Base-by-base conservation (phyloP, 1,139 yeast species). In the Magnusiomyces ingens region DNA sequence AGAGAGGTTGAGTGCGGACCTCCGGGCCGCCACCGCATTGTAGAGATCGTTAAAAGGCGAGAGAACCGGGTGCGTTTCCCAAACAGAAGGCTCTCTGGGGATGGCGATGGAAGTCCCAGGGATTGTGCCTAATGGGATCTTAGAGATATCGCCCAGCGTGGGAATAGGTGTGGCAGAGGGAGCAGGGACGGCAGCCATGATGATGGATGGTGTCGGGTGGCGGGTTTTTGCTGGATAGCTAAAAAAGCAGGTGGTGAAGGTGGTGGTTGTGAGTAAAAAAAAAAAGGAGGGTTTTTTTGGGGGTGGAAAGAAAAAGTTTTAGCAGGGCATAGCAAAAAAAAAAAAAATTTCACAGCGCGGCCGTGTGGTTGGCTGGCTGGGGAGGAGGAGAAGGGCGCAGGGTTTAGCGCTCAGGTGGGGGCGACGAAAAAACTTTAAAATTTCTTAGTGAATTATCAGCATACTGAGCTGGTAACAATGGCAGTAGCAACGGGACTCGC, bases 61-160 rank as follows among this genome's bases (percentile, higher is more conserved):
- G 66, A 87, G 84, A 53, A 88, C 81, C 54, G 96, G 96, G 75
- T 88, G 88, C 52, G 91, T 81, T 15, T 90, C 82, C 95, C 91
- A 86, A 67, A 87, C 64, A 32, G 71, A 59, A 38, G 70, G 65
- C 43, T 58, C 55, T 50, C 57, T 51, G 45, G 62, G 57, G 50
- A 52, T 54, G 41, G 55, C 47, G 59, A 54, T 50, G 54, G 58
- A 46, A 53, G 56, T 50, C 44, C 59, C 57, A 48, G 58, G 57
- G 50, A 56, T 45, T 19, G 54, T 11, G 15, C 57, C 57, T 35
- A 55, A 45, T 32, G 58, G 58, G 47, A 55, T 43, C 45, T 53
- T 55, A 52, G 64, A 57, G 49, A 62, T 51, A 49, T 63, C 65
- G 36, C 65, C 65, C 52, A 62, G 54, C 36, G 62, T 53, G 21